Evolutionary conservation across 306 rosid genomes (phyloP).

Genomic region (Fragaria vesca): DNA sequence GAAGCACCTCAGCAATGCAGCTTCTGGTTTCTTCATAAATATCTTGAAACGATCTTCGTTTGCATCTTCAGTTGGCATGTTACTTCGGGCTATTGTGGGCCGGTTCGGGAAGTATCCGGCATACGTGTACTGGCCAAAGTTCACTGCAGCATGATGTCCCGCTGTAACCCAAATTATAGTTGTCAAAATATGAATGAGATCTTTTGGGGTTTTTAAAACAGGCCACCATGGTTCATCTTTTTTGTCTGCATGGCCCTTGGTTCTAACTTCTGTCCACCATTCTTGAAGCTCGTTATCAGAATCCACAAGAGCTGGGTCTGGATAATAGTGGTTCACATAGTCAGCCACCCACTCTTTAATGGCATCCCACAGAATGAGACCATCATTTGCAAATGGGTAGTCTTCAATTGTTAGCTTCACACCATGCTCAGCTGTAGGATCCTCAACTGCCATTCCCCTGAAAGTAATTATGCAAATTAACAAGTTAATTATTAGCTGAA

Average conservation of each 20-base stretch:
- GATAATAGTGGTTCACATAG: slow-evolving; percentile 37
- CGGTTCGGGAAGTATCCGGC: slow-evolving; percentile 44
- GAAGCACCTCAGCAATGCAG: slow-evolving; percentile 31
- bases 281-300: slow-evolving; percentile 39
- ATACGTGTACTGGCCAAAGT: slow-evolving; percentile 39
- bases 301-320: slow-evolving; percentile 19
- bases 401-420: slow-evolving; percentile 39
- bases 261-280: slow-evolving; percentile 47
- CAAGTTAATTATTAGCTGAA: background rate
- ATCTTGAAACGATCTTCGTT: slow-evolving; percentile 14
- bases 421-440: slow-evolving; percentile 36
- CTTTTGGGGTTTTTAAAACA: slow-evolving; percentile 23
- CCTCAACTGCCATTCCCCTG: slow-evolving; percentile 46
- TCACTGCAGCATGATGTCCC: slow-evolving; percentile 40
- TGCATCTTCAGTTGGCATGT: slow-evolving; percentile 37
- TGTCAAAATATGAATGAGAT: slow-evolving; percentile 24
- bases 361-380: slow-evolving; percentile 36
- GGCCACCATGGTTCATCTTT: slow-evolving; percentile 50
- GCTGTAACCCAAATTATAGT: slow-evolving; percentile 40
- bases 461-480: background rate
- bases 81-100: slow-evolving; percentile 37
- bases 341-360: slow-evolving; percentile 38
- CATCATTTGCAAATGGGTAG: slow-evolving; percentile 45
- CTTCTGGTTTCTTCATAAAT: slow-evolving; percentile 30
- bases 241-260: slow-evolving; percentile 39